Conservation (phyloP, 1,284 basidiomycete genomes). For the Pseudozyma flocculosa region DNA sequence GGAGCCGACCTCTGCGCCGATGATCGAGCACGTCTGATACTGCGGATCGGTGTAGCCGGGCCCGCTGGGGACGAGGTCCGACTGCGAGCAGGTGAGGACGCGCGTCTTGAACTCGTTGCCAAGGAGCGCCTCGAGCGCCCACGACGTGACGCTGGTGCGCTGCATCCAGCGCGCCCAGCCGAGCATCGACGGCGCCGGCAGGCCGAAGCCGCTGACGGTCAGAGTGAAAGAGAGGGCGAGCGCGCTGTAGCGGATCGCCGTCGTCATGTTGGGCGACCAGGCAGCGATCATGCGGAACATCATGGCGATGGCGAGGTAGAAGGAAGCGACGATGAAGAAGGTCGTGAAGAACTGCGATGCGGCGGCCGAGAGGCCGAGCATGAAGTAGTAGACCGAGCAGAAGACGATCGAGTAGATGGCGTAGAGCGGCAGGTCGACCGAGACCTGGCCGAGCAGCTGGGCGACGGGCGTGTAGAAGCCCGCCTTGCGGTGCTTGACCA, state of each 20-base stretch:
- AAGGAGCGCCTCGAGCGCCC: constrained; percentile 72
- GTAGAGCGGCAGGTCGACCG: constrained; percentile 60
- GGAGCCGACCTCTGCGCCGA: constrained; percentile 59
- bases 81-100: constrained; percentile 37
- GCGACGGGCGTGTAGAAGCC: constrained; percentile 56
- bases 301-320: constrained; percentile 45
- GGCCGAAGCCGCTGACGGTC: constrained; percentile 45
- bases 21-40: constrained; percentile 59
- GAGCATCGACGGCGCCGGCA: constrained; percentile 67
- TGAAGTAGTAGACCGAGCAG: constrained; percentile 58
- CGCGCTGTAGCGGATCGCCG: constrained; percentile 42
- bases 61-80: constrained; percentile 28
- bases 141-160: constrained; percentile 62
- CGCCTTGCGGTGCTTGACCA: constrained; percentile 39
- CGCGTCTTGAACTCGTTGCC: constrained; percentile 61
- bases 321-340: constrained; percentile 61
- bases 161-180: constrained; percentile 77
- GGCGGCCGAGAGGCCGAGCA: constrained; percentile 32
- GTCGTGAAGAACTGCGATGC: constrained; percentile 61
- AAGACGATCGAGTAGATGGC: constrained; percentile 59
- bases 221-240: constrained; percentile 43
- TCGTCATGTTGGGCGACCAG: constrained; percentile 38
- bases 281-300: constrained; percentile 44
- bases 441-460: constrained; percentile 37
- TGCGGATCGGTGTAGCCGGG: constrained; percentile 15